phyloP scores from a whole-genome alignment of 306 rosid species.

The Crataegus laevigata region DNA sequence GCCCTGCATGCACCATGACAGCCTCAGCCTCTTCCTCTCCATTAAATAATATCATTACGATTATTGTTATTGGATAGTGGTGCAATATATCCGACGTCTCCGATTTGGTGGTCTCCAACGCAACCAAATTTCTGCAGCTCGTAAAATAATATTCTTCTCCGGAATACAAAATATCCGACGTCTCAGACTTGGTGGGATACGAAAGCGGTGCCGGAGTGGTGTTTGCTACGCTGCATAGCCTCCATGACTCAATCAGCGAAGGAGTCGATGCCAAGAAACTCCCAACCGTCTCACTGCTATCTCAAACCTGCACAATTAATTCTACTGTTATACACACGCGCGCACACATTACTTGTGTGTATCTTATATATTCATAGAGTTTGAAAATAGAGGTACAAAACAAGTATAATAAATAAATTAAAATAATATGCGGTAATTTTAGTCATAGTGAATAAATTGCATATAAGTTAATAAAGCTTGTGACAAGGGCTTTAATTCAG shows the following conservation, averaged over 20 bases:
- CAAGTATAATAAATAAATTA: too few species aligned
- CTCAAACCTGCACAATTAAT: neutral
- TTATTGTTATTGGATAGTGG: slow-evolving; percentile 16
- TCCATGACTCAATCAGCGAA: slow-evolving; percentile 68
- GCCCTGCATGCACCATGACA: slow-evolving; percentile 57
- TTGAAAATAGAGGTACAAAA: too few species aligned
- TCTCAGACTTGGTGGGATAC: slow-evolving; percentile 25
- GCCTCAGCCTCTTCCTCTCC: slow-evolving; percentile 20
- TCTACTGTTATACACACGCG: too few species aligned
- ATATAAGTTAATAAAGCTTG: too few species aligned
- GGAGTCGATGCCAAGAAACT: slow-evolving; percentile 59
- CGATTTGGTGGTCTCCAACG: slow-evolving; percentile 25
- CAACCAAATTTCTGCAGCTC: slow-evolving; percentile 24
- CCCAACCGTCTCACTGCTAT: slow-evolving; percentile 55
- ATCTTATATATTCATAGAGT: too few species aligned
- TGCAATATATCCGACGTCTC: slow-evolving; percentile 24
- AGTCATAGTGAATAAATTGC: too few species aligned
- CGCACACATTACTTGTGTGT: too few species aligned
- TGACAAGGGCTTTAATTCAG: too few species aligned
- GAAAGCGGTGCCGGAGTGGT: slow-evolving; percentile 23
- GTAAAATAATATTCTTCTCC: slow-evolving; percentile 7
- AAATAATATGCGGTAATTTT: too few species aligned
- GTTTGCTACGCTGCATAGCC: slow-evolving; percentile 53
- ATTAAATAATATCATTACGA: neutral
- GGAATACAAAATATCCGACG: slow-evolving; percentile 56